phyloP scores from a whole-genome alignment of 768 basidiomycete species.

The Xanthoconium purpureum region DNA sequence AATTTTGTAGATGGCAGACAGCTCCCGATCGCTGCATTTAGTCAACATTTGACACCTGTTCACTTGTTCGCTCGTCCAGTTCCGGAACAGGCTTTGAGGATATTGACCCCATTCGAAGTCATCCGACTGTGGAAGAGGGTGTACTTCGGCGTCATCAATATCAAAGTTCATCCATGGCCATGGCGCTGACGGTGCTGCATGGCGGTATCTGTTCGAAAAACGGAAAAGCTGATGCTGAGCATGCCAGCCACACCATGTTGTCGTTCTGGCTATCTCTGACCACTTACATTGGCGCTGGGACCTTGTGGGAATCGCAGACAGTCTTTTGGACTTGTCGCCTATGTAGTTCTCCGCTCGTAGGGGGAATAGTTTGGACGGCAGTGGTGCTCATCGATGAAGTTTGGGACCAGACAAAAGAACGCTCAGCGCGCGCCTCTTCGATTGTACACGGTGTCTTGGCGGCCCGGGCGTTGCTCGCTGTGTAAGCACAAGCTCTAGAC shows the following conservation, averaged over 20 bases:
- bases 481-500: too few species aligned
- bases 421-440: not conserved
- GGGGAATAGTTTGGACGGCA: not conserved
- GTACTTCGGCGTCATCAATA: slow-evolving; percentile 7
- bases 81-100: slow-evolving; percentile 49
- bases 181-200: slow-evolving; percentile 38
- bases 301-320: slow-evolving; percentile 2
- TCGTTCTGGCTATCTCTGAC: not conserved
- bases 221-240: not conserved
- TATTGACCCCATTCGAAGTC: slow-evolving; percentile 36
- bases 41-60: slow-evolving; percentile 33
- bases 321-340: not conserved
- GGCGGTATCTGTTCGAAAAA: slow-evolving; percentile 24
- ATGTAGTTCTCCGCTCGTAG: not conserved
- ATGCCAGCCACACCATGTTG: not conserved
- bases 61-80: slow-evolving; percentile 50
- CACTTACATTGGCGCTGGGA: slow-evolving; percentile 24
- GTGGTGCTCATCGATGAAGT: slow-evolving; percentile 6
- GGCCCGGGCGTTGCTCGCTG: too few species aligned
- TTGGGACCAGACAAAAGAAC: not conserved
- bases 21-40: slow-evolving; percentile 11
- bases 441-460: too few species aligned
- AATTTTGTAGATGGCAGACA: slow-evolving; percentile 21
- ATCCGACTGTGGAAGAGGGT: not conserved
- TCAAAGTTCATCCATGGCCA: slow-evolving; percentile 40